A percentile compares a stretch with the other conserved stretches of the same genome.
Evolutionary conservation across 352 stramenopile species (phyloP).

Genomic region (Pythium biforme): DNA sequence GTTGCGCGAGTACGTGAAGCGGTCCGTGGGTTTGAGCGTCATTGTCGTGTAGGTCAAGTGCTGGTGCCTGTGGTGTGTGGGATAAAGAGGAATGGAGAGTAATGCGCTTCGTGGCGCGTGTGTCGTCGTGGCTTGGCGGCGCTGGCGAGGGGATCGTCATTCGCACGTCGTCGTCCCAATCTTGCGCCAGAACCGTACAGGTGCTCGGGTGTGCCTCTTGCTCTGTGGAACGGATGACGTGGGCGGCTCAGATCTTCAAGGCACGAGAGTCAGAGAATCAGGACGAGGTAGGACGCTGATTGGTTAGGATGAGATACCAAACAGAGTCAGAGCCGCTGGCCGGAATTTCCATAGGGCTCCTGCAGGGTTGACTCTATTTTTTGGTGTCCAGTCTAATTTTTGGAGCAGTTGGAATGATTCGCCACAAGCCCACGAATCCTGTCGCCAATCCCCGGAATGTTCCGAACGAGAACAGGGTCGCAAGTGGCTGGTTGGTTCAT

Average conservation of each 20-base stretch:
- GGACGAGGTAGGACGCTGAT: constrained; percentile 1
- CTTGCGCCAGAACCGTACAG: constrained; percentile 16
- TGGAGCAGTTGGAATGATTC: neutral
- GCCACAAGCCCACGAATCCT: neutral
- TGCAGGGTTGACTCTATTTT: neutral
- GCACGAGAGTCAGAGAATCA: constrained; percentile 19
- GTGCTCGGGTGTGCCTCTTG: constrained; percentile 7
- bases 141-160: constrained; percentile 4
- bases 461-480: neutral
- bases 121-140: neutral
- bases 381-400: neutral
- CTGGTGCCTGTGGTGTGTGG: neutral
- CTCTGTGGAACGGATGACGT: constrained; percentile 10
- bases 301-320: neutral
- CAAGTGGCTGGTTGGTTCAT: neutral
- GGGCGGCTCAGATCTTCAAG: constrained; percentile 11
- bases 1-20: constrained; percentile 84
- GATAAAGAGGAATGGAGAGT: neutral
- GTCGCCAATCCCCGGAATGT: neutral
- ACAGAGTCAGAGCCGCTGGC: neutral
- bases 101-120: neutral
- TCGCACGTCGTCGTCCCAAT: constrained; percentile 1
- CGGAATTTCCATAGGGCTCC: neutral
- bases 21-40: constrained; percentile 42
- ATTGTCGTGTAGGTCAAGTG: neutral